phyloP scores from a whole-genome alignment of 208 protist genomes.

The Leishmania amazonensis region DNA sequence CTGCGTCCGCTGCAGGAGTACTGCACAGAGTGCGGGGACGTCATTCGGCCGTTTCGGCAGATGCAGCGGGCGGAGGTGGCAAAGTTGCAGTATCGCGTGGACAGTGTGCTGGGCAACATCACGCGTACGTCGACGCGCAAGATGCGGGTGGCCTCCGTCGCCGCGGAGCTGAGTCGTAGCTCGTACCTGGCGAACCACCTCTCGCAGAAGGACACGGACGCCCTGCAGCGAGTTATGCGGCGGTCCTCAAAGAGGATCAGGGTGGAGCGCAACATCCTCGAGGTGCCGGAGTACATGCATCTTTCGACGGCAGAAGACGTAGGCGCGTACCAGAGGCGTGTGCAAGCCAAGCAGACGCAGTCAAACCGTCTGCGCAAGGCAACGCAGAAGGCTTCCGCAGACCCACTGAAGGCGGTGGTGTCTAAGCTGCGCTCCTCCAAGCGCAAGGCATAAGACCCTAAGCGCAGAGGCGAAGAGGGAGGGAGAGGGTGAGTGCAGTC shows the following conservation, averaged over 20 bases:
- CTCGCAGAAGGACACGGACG: conserved; percentile 88
- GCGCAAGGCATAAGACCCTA: conserved; percentile 33
- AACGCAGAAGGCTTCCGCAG: conserved; percentile 35
- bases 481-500: not conserved
- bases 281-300: conserved; percentile 91
- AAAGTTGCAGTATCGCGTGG: conserved; percentile 87
- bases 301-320: conserved; percentile 67
- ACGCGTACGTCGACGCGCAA: conserved; percentile 81
- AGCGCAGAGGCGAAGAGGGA: not conserved
- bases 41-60: conserved; percentile 72
- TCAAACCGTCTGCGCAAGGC: conserved; percentile 35
- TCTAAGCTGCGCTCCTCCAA: conserved; percentile 52
- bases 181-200: conserved; percentile 92
- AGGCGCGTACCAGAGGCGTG: conserved; percentile 74
- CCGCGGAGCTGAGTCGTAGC: conserved; percentile 87
- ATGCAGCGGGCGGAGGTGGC: conserved; percentile 74
- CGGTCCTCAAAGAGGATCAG: conserved; percentile 75
- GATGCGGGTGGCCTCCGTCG: conserved; percentile 81
- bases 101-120: conserved; percentile 77
- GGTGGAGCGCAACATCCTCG: conserved; percentile 85
- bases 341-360: conserved; percentile 61
- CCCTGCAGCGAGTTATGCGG: conserved; percentile 79
- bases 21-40: conserved; percentile 47
- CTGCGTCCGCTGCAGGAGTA: conserved; percentile 62
- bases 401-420: conserved; percentile 70